These are phyloP conservation scores for Bipolaris bicolor DNA, from an alignment of 2,329 filamentous ascomycete species.

Conservation along the genomic window DNA sequence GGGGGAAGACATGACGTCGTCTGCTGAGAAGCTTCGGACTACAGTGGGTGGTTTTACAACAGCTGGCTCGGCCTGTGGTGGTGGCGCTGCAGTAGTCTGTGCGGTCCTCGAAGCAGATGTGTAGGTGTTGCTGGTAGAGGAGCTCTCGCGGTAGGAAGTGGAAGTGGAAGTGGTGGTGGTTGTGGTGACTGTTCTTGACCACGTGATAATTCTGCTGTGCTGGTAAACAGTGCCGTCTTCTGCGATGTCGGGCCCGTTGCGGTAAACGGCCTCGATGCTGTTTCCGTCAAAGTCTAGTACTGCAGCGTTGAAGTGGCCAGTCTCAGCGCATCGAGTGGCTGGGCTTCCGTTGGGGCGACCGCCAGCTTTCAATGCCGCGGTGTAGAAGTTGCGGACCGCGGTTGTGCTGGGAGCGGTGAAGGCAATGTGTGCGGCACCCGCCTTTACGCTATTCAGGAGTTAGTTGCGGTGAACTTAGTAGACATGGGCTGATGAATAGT, in stretches of 20 bases:
- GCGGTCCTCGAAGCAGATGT: slow-evolving; percentile 34
- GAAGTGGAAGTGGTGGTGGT: slow-evolving; percentile 7
- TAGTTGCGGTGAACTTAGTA: slow-evolving; percentile 24
- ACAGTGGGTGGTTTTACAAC: slow-evolving; percentile 34
- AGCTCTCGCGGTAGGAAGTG: slow-evolving; percentile 33
- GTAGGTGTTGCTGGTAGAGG: slow-evolving; percentile 40
- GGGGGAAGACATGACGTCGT: slow-evolving; percentile 29
- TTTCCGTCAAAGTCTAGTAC: slow-evolving; percentile 83
- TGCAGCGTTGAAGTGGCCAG: slow-evolving; percentile 66
- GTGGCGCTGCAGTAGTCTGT: slow-evolving; percentile 25
- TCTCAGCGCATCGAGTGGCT: slow-evolving; percentile 58
- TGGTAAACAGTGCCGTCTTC: slow-evolving; percentile 51
- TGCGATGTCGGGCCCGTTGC: slow-evolving; percentile 49
- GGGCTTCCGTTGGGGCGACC: slow-evolving; percentile 64
- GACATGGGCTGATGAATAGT: slow-evolving; percentile 17
- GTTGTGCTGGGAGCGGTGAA: slow-evolving; percentile 71
- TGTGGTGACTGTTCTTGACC: slow-evolving; percentile 41
- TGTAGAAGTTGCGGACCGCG: slow-evolving; percentile 74
- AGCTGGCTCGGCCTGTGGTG: slow-evolving; percentile 35
- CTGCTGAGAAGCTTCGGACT: slow-evolving; percentile 43
- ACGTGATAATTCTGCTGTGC: slow-evolving; percentile 54
- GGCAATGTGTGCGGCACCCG: slow-evolving; percentile 65
- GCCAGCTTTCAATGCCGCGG: slow-evolving; percentile 69
- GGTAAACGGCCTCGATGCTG: slow-evolving; percentile 77
- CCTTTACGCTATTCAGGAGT: slow-evolving; percentile 49